These are phyloP conservation scores for Arthrobotrys sinensis DNA, from an alignment of 2,329 filamentous ascomycete genomes.

Conservation along the genomic window DNA sequence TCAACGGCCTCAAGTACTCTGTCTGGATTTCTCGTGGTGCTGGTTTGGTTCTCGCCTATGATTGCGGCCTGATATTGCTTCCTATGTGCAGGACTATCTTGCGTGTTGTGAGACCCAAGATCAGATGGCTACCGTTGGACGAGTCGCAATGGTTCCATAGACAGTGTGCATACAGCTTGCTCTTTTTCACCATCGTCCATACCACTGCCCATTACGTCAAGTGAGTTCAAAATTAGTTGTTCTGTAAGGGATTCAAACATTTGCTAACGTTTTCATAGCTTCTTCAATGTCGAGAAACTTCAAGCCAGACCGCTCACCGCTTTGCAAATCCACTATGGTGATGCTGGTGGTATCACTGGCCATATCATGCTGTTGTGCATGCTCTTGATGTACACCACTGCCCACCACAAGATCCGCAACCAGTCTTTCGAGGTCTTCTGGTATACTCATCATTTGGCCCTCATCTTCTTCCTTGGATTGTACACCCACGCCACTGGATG, in stretches of 20 bases:
- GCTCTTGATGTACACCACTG: constrained; percentile 97
- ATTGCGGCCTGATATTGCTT: constrained; percentile 88
- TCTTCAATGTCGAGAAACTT: constrained; percentile 91
- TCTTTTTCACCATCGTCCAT: constrained; percentile 86
- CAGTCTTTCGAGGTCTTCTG: constrained; percentile 99
- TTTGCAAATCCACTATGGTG: constrained; percentile 89
- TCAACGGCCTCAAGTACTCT: constrained; percentile 87
- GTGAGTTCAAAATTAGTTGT: constrained; percentile 70
- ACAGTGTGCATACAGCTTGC: constrained; percentile 89
- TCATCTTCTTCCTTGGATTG: constrained; percentile 91
- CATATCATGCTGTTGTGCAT: constrained; percentile 99
- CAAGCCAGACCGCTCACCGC: constrained; percentile 86
- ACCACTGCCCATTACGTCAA: constrained; percentile 92
- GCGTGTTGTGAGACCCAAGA: constrained; percentile 85
- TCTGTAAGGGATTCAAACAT: neutral
- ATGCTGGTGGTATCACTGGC: constrained; percentile 92
- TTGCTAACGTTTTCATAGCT: constrained; percentile 71
- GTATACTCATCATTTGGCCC: constrained; percentile 99
- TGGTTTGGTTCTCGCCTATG: constrained; percentile 85
- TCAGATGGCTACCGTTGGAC: constrained; percentile 91
- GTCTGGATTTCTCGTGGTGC: constrained; percentile 98
- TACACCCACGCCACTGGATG: constrained; percentile 97
- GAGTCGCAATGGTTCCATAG: constrained; percentile 98
- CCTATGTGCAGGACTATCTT: constrained; percentile 95
- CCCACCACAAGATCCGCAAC: constrained; percentile 92